phyloP scores from a whole-genome alignment of 1,284 basidiomycete genomes.

The Cutaneotrichosporon dermatis region DNA sequence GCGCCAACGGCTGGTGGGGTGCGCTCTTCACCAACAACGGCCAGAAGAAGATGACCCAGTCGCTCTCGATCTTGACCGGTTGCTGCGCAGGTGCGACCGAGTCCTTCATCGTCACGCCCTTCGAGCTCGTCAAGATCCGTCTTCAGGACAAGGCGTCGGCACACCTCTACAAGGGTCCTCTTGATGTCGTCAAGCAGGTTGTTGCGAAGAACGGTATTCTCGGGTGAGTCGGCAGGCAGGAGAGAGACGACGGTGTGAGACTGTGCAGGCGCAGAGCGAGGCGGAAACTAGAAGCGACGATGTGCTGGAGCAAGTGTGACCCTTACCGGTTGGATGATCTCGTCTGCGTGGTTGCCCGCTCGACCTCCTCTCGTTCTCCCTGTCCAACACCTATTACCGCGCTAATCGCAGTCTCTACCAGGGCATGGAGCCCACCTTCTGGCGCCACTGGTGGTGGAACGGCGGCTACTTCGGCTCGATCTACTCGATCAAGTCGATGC shows the following conservation, averaged over 20 bases:
- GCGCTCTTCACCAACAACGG: conserved; percentile 57
- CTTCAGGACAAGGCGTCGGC: conserved; percentile 87
- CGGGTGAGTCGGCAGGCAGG: conserved; percentile 57
- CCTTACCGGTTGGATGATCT: too few relatives aligned
- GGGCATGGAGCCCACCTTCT: conserved; percentile 94
- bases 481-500: conserved; percentile 68
- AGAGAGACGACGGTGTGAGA: too few relatives aligned
- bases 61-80: conserved; percentile 81
- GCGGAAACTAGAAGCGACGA: too few relatives aligned
- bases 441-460: conserved; percentile 85
- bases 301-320: too few relatives aligned
- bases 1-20: conserved; percentile 74
- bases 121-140: conserved; percentile 94
- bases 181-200: conserved; percentile 80
- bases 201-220: conserved; percentile 71
- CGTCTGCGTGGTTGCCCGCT: not conserved
- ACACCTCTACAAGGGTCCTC: conserved; percentile 67
- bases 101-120: conserved; percentile 80
- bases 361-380: not conserved
- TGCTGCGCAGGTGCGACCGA: conserved; percentile 94
- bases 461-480: conserved; percentile 92
- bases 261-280: too few relatives aligned
- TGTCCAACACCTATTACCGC: too few relatives aligned
- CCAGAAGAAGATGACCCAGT: conserved; percentile 78
- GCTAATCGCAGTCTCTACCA: conserved; percentile 47